Base-by-base conservation (phyloP, 2,329 filamentous ascomycete genomes). In the Cladophialophora exuberans region DNA sequence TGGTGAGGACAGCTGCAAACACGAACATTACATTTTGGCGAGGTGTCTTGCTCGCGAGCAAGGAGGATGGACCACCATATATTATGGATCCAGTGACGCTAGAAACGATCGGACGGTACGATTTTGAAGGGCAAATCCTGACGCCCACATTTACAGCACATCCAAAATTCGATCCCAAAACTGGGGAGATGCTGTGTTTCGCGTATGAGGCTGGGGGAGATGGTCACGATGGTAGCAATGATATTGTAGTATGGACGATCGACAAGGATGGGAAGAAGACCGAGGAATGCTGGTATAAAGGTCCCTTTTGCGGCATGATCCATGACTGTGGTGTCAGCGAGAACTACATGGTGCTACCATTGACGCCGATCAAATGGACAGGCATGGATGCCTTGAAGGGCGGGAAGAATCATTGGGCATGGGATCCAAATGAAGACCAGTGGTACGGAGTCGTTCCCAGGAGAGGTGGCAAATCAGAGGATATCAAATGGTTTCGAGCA, bases 11-110 rank as follows among this genome's bases (percentile, higher is more conserved):
- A 0, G 80, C 80, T 0, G 75, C 76, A 2, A 84, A 84, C 61
- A 84, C 81, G 5, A 84, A 84, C 57, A 72, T 84, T 35, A 72
- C 79, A 0, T 83, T 80, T 61, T 84, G 80, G 80, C 67, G 79
- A 5, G 80, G 80, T 0, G 74, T 79, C 49, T 62, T 84, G 52
- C 45, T 60, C 6, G 57, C 57, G 0, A 54, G 49, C 18, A 84
- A 83, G 63, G 75, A 80, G 2, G 73, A 75, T 22, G 76, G 79
- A 10, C 81, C 79, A 4, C 79, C 79, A 1, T 79, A 70, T 56
- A 76, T 76, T 0, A 74, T 77, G 43, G 72, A 81, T 50, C 64
- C 68, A 0, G 73, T 77, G 25, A 74, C 79, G 1, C 74, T 79
- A 36, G 70, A 71, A 5, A 75, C 79, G 0, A 74, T 83, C 18